Conservation (phyloP, 2,329 filamentous ascomycete species). For the Penicillium sp. region DNA sequence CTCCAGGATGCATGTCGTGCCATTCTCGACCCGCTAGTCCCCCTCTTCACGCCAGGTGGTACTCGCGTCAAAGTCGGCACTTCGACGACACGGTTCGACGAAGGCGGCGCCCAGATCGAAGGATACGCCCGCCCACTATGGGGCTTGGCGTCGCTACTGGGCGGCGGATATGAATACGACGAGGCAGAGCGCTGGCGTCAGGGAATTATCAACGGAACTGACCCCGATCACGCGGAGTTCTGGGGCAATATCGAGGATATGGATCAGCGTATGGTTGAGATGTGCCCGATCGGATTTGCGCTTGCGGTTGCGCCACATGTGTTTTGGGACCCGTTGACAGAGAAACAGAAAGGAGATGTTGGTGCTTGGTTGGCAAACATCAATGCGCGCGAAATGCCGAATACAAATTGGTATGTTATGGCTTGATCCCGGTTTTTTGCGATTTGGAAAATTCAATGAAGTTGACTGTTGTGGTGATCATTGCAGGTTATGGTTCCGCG, state of each 20-base stretch:
- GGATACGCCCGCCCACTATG: conserved; percentile 73
- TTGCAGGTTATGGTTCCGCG: conserved; percentile 74
- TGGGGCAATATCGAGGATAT: conserved; percentile 75
- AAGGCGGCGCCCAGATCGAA: conserved; percentile 73
- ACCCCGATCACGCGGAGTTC: conserved; percentile 68
- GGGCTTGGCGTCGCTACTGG: conserved; percentile 69
- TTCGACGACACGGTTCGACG: conserved; percentile 74
- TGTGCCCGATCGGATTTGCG: conserved; percentile 74
- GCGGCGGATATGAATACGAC: conserved; percentile 64
- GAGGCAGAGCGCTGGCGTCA: conserved; percentile 66
- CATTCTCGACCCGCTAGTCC: conserved; percentile 67
- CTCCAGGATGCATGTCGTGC: conserved; percentile 61
- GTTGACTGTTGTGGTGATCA: conserved; percentile 29
- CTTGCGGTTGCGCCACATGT: conserved; percentile 64
- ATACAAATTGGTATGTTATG: conserved; percentile 61
- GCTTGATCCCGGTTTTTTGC: background rate
- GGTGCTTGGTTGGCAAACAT: conserved; percentile 73
- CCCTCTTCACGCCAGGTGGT: conserved; percentile 67
- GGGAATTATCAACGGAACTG: conserved; percentile 68
- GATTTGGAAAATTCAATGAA: background rate
- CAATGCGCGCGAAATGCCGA: conserved; percentile 69
- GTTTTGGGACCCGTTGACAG: conserved; percentile 66
- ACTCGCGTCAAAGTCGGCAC: conserved; percentile 67
- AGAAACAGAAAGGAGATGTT: conserved; percentile 63
- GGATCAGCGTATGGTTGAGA: conserved; percentile 82